phyloP scores from a whole-genome alignment of 2,329 filamentous ascomycete species.

The Pseudodiploospora longispora region DNA sequence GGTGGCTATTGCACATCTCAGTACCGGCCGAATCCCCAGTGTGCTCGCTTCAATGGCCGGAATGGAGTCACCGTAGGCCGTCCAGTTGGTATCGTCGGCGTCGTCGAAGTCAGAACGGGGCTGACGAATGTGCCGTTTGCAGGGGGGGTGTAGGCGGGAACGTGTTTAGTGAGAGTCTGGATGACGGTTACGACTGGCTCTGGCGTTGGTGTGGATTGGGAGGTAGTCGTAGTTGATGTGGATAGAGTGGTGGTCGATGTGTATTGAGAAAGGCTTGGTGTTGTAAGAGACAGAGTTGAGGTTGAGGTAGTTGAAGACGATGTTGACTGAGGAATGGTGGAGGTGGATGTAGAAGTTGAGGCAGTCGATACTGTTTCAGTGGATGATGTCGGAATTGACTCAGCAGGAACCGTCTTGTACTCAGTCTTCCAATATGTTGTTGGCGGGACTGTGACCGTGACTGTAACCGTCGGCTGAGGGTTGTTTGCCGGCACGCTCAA shows the following conservation, averaged over 20 bases:
- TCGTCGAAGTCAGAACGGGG: background rate
- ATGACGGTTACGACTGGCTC: background rate
- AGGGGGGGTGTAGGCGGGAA: conserved; percentile 1
- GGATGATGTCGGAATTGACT: background rate
- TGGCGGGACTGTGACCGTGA: conserved; percentile 20
- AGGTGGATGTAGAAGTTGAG: background rate
- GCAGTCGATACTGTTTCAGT: background rate
- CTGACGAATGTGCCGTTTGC: background rate
- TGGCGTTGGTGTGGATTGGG: no score
- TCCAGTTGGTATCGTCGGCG: background rate
- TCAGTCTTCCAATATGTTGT: conserved; percentile 9
- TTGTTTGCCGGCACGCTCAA: conserved; percentile 10
- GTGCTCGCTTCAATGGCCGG: background rate
- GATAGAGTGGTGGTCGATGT: background rate
- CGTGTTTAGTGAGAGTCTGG: conserved; percentile 1
- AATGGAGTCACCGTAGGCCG: conserved; percentile 7
- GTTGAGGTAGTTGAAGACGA: background rate
- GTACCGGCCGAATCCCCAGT: conserved; percentile 7
- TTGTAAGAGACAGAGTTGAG: background rate
- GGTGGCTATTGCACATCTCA: background rate
- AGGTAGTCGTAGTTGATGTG: background rate
- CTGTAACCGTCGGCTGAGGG: conserved; percentile 13
- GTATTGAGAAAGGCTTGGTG: conserved; percentile 1
- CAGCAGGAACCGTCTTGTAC: conserved; percentile 7
- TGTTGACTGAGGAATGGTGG: background rate